A percentile compares a stretch with the other conserved stretches of the same genome.
These are phyloP conservation scores for Sugiyamaella grinbergsii DNA, from an alignment of 1,139 yeast species.

Conservation along the genomic window DNA sequence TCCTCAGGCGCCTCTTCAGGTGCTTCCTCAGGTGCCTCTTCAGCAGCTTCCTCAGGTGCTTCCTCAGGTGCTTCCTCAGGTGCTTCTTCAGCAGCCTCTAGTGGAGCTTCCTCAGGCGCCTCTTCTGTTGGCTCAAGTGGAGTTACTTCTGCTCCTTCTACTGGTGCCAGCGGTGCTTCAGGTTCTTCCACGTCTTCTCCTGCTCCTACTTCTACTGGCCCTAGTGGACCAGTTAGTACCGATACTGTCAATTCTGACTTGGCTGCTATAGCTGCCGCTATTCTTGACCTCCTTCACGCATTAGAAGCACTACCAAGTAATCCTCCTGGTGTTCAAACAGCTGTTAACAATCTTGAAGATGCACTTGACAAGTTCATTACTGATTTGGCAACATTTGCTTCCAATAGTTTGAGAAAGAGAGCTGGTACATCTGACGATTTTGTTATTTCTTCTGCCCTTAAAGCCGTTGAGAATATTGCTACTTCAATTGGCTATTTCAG, in stretches of 20 bases:
- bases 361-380: constrained; percentile 4
- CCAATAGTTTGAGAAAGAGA: neutral
- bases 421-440: constrained; percentile 9
- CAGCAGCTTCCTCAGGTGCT: constrained; percentile 1
- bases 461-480: constrained; percentile 10
- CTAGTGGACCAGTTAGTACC: constrained; percentile 3
- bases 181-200: constrained; percentile 7
- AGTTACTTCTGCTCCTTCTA: constrained; percentile 3
- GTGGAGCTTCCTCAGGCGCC: neutral
- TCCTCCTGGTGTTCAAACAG: constrained; percentile 2
- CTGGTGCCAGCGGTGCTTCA: constrained; percentile 14
- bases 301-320: constrained; percentile 1
- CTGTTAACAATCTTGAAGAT: neutral
- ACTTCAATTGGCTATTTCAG: constrained; percentile 4
- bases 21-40: neutral
- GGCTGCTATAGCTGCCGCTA: constrained; percentile 15
- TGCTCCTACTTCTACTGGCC: constrained; percentile 3
- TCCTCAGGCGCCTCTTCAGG: neutral
- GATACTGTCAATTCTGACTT: constrained; percentile 4
- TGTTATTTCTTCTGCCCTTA: constrained; percentile 9
- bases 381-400: constrained; percentile 3
- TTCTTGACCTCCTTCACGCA: constrained; percentile 13
- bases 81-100: neutral
- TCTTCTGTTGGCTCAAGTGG: neutral
- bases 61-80: neutral